These are phyloP conservation scores for Coemansia aciculifera DNA, from an alignment of 192 early-diverging fungal genomes.

Conservation along the genomic window DNA sequence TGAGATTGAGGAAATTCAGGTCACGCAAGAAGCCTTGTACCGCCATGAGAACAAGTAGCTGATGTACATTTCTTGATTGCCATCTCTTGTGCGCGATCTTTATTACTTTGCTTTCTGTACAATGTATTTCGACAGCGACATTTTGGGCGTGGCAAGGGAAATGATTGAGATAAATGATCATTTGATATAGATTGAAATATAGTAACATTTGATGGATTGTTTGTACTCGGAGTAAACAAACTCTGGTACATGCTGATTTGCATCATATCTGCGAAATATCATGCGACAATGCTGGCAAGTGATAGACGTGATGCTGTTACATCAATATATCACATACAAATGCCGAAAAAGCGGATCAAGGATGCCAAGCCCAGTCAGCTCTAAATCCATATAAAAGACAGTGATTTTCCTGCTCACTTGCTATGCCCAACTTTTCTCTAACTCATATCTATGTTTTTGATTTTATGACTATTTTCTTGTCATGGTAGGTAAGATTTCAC, in stretches of 20 bases:
- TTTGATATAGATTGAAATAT: too few relatives aligned
- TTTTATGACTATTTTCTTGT: too few relatives aligned
- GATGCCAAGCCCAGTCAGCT: not conserved
- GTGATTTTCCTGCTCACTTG: not conserved
- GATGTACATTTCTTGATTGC: not conserved
- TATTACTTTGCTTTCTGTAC: not conserved
- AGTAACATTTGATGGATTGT: too few relatives aligned
- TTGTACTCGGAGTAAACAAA: not conserved
- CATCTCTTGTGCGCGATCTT: not conserved
- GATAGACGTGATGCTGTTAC: not conserved
- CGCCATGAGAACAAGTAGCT: slow-evolving; percentile 53
- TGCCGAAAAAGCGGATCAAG: not conserved
- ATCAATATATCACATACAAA: not conserved
- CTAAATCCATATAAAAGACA: not conserved
- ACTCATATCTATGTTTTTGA: too few relatives aligned
- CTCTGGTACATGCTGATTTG: not conserved
- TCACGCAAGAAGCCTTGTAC: slow-evolving; percentile 90
- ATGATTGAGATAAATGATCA: too few relatives aligned
- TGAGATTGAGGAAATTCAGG: slow-evolving; percentile 93
- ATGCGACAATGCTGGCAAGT: not conserved
- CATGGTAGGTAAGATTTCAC: too few relatives aligned
- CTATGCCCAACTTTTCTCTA: too few relatives aligned
- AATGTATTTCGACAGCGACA: not conserved
- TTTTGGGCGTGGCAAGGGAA: too few relatives aligned
- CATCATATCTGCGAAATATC: not conserved